A percentile compares a stretch with the other conserved stretches of the same genome.
Conservation (phyloP, 306 rosid species). For the Quercus aquifolioides region DNA sequence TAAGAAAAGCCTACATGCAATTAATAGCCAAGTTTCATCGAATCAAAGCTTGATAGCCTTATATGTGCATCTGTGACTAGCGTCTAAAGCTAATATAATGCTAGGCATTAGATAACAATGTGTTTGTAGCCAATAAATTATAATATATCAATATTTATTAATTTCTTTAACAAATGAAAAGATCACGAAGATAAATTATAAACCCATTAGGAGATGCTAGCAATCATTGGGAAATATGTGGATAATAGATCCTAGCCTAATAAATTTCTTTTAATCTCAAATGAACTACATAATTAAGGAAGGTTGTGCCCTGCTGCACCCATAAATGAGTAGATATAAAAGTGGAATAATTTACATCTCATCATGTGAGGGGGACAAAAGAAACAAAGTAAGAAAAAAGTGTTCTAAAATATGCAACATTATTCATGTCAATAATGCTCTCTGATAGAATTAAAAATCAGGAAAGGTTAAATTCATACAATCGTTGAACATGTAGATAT, state of each 20-base stretch:
- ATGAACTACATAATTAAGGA: neutral
- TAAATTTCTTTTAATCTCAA: neutral
- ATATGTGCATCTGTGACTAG: neutral
- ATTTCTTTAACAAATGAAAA: neutral
- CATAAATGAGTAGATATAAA: conserved; percentile 1
- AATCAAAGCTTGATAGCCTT: neutral
- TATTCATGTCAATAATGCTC: neutral
- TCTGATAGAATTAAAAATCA: conserved; percentile 2
- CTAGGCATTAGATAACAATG: neutral
- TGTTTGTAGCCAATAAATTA: neutral
- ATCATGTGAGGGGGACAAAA: neutral
- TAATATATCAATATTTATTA: neutral
- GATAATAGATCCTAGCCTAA: neutral
- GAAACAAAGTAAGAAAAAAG: neutral
- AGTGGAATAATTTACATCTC: neutral
- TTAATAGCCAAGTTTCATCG: neutral
- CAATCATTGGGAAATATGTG: neutral
- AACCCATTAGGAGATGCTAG: neutral
- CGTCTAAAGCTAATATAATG: neutral
- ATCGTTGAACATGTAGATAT: conserved; percentile 66
- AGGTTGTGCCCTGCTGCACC: neutral
- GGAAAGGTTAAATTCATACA: conserved; percentile 47
- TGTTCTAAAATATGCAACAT: neutral
- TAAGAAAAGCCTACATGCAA: neutral
- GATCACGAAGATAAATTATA: neutral